A percentile compares a stretch with the other conserved stretches of the same genome.
These are phyloP conservation scores for Saturnispora hagleri DNA, from an alignment of 805 yeast species.

Conservation along the genomic window DNA sequence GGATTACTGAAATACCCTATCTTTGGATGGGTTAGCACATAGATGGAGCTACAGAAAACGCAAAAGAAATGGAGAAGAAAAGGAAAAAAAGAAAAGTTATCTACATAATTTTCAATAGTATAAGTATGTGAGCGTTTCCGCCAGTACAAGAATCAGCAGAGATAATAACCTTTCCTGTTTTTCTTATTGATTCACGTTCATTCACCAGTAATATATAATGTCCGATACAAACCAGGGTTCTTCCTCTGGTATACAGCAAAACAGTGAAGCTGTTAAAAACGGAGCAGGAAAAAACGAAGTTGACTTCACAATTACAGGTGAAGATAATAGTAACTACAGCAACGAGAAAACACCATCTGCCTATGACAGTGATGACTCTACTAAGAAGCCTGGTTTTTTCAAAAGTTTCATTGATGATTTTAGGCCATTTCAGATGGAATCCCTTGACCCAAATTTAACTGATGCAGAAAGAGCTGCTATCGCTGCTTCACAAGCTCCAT, in stretches of 20 bases:
- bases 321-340: neutral
- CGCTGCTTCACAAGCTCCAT: constrained; percentile 37
- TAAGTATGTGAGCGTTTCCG: neutral
- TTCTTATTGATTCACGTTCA: neutral
- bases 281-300: neutral
- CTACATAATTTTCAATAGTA: neutral
- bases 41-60: neutral
- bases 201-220: neutral
- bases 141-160: neutral
- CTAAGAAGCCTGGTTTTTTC: constrained; percentile 5
- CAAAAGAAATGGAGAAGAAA: neutral
- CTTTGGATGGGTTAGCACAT: neutral
- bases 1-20: neutral
- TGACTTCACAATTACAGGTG: neutral
- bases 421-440: constrained; percentile 19
- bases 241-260: neutral
- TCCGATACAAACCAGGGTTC: neutral
- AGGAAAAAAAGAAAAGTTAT: neutral
- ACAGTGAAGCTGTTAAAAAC: neutral
- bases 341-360: neutral
- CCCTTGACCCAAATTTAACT: constrained; percentile 32
- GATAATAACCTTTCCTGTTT: neutral
- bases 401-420: constrained; percentile 19
- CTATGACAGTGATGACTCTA: neutral
- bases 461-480: constrained; percentile 37